Conservation (phyloP, 2,329 filamentous ascomycete genomes). For the Colletotrichum sp. region DNA sequence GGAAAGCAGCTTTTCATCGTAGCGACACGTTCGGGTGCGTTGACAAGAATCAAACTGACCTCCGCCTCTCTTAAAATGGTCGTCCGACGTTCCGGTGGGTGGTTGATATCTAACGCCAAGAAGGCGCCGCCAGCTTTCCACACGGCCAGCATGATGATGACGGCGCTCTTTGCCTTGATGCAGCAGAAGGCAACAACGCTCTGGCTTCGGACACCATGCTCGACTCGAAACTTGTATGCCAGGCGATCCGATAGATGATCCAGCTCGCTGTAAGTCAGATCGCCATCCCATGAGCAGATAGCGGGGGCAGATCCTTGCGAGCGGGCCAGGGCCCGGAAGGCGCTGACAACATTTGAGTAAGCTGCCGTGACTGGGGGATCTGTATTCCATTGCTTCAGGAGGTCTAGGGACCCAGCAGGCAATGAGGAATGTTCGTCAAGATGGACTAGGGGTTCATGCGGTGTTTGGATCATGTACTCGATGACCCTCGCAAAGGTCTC, state of each 20-base stretch:
- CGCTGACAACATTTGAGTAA: not conserved
- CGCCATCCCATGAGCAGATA: not conserved
- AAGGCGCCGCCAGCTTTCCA: not conserved
- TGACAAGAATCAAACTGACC: not conserved
- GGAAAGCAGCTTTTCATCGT: not conserved
- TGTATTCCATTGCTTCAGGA: not conserved
- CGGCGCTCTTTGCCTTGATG: not conserved
- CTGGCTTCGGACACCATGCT: not conserved
- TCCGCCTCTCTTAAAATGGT: not conserved
- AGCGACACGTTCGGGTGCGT: accelerated
- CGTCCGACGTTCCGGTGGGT: not conserved
- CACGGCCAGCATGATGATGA: not conserved
- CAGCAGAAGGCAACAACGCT: not conserved
- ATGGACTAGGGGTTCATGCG: not conserved
- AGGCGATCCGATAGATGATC: not conserved
- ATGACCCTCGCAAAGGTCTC: not conserved
- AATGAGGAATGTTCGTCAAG: not conserved
- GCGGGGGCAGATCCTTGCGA: not conserved
- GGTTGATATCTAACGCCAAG: not conserved
- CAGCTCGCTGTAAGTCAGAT: not conserved
- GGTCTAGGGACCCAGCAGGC: not conserved
- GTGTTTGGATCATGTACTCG: not conserved
- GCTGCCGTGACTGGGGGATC: accelerated
- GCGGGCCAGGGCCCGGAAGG: not conserved
- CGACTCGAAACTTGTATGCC: not conserved